Conservation (phyloP, 225 moss, liverwort and hornwort genomes). For the Straminergon stramineum region DNA sequence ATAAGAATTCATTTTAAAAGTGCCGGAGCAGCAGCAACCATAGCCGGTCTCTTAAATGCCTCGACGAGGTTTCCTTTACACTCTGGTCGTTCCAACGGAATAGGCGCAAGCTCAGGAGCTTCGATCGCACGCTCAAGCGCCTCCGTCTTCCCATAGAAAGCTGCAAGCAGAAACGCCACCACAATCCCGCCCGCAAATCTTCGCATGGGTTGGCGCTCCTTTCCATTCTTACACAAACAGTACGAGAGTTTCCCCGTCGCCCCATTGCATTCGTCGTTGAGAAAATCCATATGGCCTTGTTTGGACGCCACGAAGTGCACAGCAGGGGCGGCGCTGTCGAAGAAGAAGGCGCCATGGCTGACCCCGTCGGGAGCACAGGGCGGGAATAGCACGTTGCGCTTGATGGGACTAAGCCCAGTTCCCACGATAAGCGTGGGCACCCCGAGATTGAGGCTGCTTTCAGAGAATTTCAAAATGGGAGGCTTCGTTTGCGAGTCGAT, state of each 20-base stretch:
- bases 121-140: slow-evolving; percentile 13
- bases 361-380: slow-evolving; percentile 83
- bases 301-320: slow-evolving; percentile 74
- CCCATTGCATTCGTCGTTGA: slow-evolving; percentile 60
- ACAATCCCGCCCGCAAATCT: slow-evolving; percentile 57
- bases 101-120: slow-evolving; percentile 32
- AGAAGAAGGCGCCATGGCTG: slow-evolving; percentile 66
- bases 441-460: slow-evolving; percentile 36
- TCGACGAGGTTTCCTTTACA: slow-evolving; percentile 21
- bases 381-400: slow-evolving; percentile 56
- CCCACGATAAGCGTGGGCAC: slow-evolving; percentile 78
- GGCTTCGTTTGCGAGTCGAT: slow-evolving; percentile 58
- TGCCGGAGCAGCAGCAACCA: neutral
- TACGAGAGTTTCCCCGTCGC: slow-evolving; percentile 39
- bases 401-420: slow-evolving; percentile 44
- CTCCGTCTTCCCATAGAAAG: slow-evolving; percentile 9
- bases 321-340: slow-evolving; percentile 57
- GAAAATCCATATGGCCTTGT: slow-evolving; percentile 82
- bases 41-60: neutral
- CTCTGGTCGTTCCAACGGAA: slow-evolving; percentile 31
- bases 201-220: slow-evolving; percentile 55
- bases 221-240: slow-evolving; percentile 63
- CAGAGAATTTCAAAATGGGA: slow-evolving; percentile 56
- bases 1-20: neutral
- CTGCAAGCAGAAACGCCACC: slow-evolving; percentile 43